Evolutionary conservation across 441 rosid species (phyloP).

Genomic region (Codiaeum variegatum): DNA sequence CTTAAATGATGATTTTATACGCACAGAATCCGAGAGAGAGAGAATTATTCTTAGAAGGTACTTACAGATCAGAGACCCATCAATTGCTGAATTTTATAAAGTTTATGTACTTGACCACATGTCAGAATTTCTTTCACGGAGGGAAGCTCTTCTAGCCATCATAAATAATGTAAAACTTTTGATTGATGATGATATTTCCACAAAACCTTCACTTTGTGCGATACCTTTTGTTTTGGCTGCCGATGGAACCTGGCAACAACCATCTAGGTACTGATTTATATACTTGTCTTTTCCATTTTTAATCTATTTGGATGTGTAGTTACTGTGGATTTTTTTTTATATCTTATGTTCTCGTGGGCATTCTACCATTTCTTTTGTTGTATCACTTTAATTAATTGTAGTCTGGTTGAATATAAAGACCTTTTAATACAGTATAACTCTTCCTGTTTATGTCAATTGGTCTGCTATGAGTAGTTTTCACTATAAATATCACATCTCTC

Average conservation of each 20-base stretch:
- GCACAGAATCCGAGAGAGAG: slow-evolving; percentile 89
- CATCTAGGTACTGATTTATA: slow-evolving; percentile 61
- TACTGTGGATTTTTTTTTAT: slow-evolving; percentile 12
- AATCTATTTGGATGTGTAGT: slow-evolving; percentile 12
- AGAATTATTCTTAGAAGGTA: slow-evolving; percentile 62
- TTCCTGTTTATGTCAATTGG: not conserved
- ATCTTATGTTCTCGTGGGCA: not conserved
- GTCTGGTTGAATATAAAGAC: slow-evolving; percentile 1
- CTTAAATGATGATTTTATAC: slow-evolving; percentile 81
- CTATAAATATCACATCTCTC: not conserved
- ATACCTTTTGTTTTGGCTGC: slow-evolving; percentile 85
- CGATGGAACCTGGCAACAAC: slow-evolving; percentile 88
- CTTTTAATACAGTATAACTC: not conserved
- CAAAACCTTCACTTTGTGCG: slow-evolving; percentile 51
- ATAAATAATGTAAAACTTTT: slow-evolving; percentile 77
- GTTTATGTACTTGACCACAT: slow-evolving; percentile 78
- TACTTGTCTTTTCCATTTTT: not conserved
- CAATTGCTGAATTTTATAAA: slow-evolving; percentile 76
- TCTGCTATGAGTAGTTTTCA: not conserved
- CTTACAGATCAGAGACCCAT: slow-evolving; percentile 69
- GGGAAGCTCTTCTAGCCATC: slow-evolving; percentile 65
- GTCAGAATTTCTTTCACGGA: slow-evolving; percentile 73
- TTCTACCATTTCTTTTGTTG: not conserved
- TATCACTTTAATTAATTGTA: not conserved
- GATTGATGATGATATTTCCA: slow-evolving; percentile 59